phyloP scores from a whole-genome alignment of 257 asterid genomes.

The Eucommia ulmoides region DNA sequence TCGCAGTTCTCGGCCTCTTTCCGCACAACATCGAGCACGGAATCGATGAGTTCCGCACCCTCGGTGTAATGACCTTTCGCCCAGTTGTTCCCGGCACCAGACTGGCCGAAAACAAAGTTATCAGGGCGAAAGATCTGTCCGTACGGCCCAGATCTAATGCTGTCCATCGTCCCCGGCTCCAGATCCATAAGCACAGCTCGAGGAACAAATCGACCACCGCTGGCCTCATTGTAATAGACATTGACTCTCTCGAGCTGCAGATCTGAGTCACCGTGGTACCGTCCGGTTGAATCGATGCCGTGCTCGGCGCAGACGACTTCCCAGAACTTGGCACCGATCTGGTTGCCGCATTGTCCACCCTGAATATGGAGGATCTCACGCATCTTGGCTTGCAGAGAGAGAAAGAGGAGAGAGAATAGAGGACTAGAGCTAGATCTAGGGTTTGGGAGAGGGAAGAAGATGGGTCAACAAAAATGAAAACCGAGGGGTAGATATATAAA shows the following conservation, averaged over 20 bases:
- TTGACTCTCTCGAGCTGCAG: slow-evolving; percentile 33
- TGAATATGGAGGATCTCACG: slow-evolving; percentile 45
- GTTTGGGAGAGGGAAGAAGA: too few relatives aligned
- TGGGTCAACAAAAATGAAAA: too few relatives aligned
- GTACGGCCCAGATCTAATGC: slow-evolving; percentile 30
- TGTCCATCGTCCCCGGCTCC: slow-evolving; percentile 44
- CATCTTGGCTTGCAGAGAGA: too few relatives aligned
- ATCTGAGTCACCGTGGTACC: slow-evolving; percentile 27
- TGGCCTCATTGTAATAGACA: slow-evolving; percentile 38
- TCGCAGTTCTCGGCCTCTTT: slow-evolving; percentile 42
- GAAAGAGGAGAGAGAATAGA: too few relatives aligned
- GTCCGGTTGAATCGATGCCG: slow-evolving; percentile 34
- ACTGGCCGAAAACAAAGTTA: slow-evolving; percentile 37
- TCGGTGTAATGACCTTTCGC: slow-evolving; percentile 42
- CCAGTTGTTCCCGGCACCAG: slow-evolving; percentile 41
- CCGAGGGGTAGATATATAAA: too few relatives aligned
- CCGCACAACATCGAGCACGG: slow-evolving; percentile 41
- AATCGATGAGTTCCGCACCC: slow-evolving; percentile 44
- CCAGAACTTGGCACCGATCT: slow-evolving; percentile 44
- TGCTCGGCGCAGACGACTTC: slow-evolving; percentile 40
- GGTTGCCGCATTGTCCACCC: slow-evolving; percentile 48
- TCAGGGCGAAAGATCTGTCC: slow-evolving; percentile 43
- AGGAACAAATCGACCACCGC: slow-evolving; percentile 33
- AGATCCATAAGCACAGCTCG: slow-evolving; percentile 46
- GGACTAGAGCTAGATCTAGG: too few relatives aligned